Conservation (phyloP, 2,329 filamentous ascomycete genomes). For the Purpureocillium lavendulum region DNA sequence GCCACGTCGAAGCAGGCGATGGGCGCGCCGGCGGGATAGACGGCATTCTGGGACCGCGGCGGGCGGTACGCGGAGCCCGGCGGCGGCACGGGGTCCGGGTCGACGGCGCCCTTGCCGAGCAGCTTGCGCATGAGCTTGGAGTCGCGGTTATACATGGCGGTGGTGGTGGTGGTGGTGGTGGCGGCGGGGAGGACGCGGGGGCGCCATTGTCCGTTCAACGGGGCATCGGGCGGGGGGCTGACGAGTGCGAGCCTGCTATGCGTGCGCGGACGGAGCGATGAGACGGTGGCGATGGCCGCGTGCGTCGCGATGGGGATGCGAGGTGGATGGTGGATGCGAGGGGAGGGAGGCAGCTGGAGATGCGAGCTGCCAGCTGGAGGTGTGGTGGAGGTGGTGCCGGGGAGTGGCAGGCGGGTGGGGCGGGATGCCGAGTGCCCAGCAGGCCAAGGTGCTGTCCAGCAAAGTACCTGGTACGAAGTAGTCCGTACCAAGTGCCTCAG, state of each 20-base stretch:
- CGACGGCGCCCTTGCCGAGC: conserved; percentile 43
- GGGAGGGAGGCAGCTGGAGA: background rate
- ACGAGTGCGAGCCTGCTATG: too few species aligned
- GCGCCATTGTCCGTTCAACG: background rate
- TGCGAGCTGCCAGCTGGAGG: background rate
- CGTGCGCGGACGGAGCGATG: too few species aligned
- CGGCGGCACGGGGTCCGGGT: conserved; percentile 20
- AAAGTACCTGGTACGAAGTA: too few species aligned
- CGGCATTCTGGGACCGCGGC: conserved; percentile 45
- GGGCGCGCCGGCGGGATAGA: conserved; percentile 42
- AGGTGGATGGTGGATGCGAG: too few species aligned
- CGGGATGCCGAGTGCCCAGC: too few species aligned
- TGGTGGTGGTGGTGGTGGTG: too few species aligned
- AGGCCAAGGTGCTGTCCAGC: too few species aligned
- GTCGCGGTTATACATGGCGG: conserved; percentile 42
- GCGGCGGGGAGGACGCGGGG: too few species aligned
- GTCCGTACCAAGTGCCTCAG: too few species aligned
- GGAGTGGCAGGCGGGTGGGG: too few species aligned
- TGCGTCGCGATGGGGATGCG: background rate
- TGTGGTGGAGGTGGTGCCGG: background rate
- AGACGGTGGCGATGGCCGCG: too few species aligned
- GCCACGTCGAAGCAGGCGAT: conserved; percentile 51
- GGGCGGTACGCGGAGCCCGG: conserved; percentile 41
- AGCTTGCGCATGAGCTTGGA: conserved; percentile 53
- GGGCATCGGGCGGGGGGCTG: background rate